Conservation (phyloP, 2,329 filamentous ascomycete genomes). For the Cladosporium oxysporum region DNA sequence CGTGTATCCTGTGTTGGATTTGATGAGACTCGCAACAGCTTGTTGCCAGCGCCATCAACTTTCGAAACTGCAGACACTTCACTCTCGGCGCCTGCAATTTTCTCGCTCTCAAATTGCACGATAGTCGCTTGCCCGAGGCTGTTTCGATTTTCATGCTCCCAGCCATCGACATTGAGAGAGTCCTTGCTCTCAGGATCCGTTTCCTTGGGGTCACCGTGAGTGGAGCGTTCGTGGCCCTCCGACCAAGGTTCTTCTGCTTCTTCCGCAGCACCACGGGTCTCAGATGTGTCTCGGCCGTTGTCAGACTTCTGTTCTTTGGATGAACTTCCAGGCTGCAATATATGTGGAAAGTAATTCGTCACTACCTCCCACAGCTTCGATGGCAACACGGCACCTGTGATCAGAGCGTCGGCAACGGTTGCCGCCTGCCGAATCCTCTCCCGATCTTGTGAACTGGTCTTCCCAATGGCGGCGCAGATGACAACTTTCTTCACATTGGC, state of each 20-base stretch:
- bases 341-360: not conserved
- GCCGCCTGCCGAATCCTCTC: not conserved
- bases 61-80: not conserved
- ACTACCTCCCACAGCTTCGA: slow-evolving; percentile 1
- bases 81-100: not conserved
- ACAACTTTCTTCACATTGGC: not conserved
- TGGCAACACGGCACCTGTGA: not conserved
- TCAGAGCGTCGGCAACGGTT: not conserved
- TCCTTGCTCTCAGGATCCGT: not conserved
- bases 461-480: not conserved
- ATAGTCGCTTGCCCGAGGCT: not conserved
- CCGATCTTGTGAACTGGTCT: not conserved
- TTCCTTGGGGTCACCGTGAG: not conserved
- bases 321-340: not conserved
- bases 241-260: not conserved
- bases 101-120: not conserved
- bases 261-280: not conserved
- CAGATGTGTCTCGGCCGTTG: not conserved
- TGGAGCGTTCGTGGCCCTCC: not conserved
- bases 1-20: not conserved
- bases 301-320: not conserved
- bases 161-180: not conserved
- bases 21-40: not conserved
- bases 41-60: not conserved
- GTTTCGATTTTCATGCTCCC: not conserved